Evolutionary conservation across 2,329 filamentous ascomycete genomes (phyloP).

Genomic region (Aureobasidium lini): DNA sequence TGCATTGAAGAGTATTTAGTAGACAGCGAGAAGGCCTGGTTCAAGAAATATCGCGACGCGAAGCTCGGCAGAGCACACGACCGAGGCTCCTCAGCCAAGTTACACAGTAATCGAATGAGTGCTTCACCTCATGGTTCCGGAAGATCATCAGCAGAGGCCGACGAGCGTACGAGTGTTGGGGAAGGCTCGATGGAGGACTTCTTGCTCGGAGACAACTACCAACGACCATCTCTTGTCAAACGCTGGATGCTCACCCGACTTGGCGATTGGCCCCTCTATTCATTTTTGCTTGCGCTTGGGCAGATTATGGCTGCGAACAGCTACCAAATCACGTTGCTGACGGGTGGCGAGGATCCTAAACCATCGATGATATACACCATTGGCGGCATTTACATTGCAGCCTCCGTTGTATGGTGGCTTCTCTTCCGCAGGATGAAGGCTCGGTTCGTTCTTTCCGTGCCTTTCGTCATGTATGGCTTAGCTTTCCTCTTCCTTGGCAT

Average conservation of each 20-base stretch:
- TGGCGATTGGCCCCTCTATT: constrained; percentile 57
- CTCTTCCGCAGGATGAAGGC: constrained; percentile 41
- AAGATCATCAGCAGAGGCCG: constrained; percentile 33
- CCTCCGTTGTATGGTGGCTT: constrained; percentile 56
- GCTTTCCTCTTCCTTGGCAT: constrained; percentile 57
- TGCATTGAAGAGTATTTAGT: constrained; percentile 60
- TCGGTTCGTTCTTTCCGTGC: constrained; percentile 49
- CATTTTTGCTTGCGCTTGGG: constrained; percentile 52
- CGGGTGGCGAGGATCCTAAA: constrained; percentile 53
- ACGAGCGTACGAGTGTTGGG: constrained; percentile 23
- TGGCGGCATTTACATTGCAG: constrained; percentile 51
- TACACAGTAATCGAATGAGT: neutral
- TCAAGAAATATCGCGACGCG: constrained; percentile 53
- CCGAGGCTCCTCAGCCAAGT: constrained; percentile 27
- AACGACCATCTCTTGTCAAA: constrained; percentile 48
- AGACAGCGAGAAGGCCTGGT: constrained; percentile 62
- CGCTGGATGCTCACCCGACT: constrained; percentile 50
- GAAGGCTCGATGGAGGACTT: constrained; percentile 41
- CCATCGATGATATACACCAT: constrained; percentile 54
- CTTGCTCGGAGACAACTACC: constrained; percentile 49
- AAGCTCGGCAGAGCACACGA: constrained; percentile 29
- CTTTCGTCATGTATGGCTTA: constrained; percentile 56
- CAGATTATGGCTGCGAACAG: constrained; percentile 60
- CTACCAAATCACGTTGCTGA: constrained; percentile 61
- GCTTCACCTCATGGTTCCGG: neutral